Evolutionary conservation across 140 eudicot species (phyloP).

Genomic region (Ambrosia hybrid): DNA sequence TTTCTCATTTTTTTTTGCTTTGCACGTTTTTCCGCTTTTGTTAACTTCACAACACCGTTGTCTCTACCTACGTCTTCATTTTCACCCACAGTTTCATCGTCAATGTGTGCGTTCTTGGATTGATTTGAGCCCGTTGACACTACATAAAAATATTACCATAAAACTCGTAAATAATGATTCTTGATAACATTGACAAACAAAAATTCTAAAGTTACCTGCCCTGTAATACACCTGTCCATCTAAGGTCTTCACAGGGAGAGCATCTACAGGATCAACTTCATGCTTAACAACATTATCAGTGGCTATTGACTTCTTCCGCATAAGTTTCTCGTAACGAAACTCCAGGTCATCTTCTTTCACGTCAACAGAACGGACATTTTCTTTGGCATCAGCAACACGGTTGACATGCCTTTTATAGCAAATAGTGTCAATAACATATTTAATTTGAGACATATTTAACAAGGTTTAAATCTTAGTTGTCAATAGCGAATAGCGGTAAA

Average conservation of each 20-base stretch:
- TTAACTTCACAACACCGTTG: constrained; percentile 52
- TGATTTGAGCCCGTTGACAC: constrained; percentile 43
- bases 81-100: constrained; percentile 47
- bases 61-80: constrained; percentile 45
- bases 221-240: constrained; percentile 68
- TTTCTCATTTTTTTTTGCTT: constrained; percentile 69
- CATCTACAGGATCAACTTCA: constrained; percentile 86
- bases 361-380: constrained; percentile 64
- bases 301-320: constrained; percentile 45
- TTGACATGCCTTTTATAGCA: constrained; percentile 60
- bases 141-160: constrained; percentile 24
- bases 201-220: constrained; percentile 39
- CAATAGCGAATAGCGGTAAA: no score
- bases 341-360: constrained; percentile 82
- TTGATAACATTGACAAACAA: not conserved
- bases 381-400: constrained; percentile 68
- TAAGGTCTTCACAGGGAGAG: constrained; percentile 83
- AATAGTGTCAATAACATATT: constrained; percentile 3
- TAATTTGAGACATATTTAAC: not conserved
- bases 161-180: not conserved
- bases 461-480: no score
- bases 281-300: constrained; percentile 38
- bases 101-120: constrained; percentile 24
- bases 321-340: constrained; percentile 51
- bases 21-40: constrained; percentile 81